Evolutionary conservation across 2,329 filamentous ascomycete genomes (phyloP).

Genomic region (Paracamarosporium sp.): DNA sequence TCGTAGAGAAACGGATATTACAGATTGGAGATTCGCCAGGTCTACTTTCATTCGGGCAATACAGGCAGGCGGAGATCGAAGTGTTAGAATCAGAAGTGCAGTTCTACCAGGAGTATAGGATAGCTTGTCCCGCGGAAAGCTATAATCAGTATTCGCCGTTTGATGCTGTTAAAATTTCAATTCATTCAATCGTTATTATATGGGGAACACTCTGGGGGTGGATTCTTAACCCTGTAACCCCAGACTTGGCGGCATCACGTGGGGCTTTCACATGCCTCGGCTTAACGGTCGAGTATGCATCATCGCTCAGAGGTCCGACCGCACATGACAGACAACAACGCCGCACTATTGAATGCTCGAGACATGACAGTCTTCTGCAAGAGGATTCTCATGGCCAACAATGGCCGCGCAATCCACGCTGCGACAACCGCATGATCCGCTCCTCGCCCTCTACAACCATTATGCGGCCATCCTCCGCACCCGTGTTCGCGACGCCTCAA

Average conservation of each 20-base stretch:
- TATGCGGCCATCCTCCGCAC: constrained; percentile 52
- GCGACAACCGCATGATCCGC: constrained; percentile 52
- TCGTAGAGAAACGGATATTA: too few relatives aligned
- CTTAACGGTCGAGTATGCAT: constrained; percentile 9
- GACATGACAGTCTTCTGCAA: constrained; percentile 31
- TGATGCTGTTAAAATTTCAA: too few relatives aligned
- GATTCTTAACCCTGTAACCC: not conserved
- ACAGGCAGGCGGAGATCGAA: not conserved
- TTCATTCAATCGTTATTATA: too few relatives aligned
- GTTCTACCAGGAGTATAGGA: not conserved
- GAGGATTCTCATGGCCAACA: constrained; percentile 36
- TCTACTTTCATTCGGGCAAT: not conserved
- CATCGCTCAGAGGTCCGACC: constrained; percentile 2
- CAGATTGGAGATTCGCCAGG: not conserved
- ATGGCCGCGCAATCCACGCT: constrained; percentile 94
- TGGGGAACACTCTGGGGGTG: too few relatives aligned
- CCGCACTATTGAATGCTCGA: constrained; percentile 14
- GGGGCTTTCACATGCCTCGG: constrained; percentile 17
- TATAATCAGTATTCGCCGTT: too few relatives aligned
- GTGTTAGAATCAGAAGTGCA: not conserved
- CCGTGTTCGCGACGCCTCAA: constrained; percentile 66
- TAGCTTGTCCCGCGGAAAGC: too few relatives aligned
- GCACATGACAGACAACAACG: constrained; percentile 14
- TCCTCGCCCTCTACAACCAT: constrained; percentile 54
- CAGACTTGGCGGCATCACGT: constrained; percentile 1